phyloP scores from a whole-genome alignment of 306 rosid species.

The Casuarina cunninghamiana region DNA sequence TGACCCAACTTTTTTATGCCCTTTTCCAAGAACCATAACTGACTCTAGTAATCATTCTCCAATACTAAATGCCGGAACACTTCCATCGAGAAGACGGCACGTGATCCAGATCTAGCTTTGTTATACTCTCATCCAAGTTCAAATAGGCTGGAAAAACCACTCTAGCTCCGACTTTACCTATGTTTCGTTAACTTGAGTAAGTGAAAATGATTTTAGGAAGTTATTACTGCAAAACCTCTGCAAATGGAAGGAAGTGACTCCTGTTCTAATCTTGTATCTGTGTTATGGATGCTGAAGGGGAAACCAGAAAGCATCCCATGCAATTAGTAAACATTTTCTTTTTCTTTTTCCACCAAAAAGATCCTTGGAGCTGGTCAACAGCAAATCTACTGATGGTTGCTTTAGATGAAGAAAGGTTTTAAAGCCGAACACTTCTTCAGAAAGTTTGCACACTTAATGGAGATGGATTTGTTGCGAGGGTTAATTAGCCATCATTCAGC shows the following conservation, averaged over 20 bases:
- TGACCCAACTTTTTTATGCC: not conserved
- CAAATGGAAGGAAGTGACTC: too few species aligned
- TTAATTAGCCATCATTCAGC: too few species aligned
- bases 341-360: not conserved
- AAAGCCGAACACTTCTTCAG: not conserved
- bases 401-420: not conserved
- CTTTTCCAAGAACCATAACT: not conserved
- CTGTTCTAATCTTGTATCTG: too few species aligned
- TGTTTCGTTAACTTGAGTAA: too few species aligned
- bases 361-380: conserved; percentile 32
- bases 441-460: not conserved
- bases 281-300: too few species aligned
- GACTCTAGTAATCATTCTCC: not conserved
- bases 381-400: conserved; percentile 19
- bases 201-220: too few species aligned
- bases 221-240: too few species aligned
- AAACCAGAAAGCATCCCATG: not conserved
- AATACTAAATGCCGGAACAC: not conserved
- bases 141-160: too few species aligned
- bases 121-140: not conserved
- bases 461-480: too few species aligned
- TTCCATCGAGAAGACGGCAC: not conserved
- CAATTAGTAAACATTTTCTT: not conserved
- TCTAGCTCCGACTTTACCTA: too few species aligned
- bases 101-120: not conserved